Evolutionary conservation across 192 early-diverging fungal species (phyloP).

Genomic region (Coemansia sp.): DNA sequence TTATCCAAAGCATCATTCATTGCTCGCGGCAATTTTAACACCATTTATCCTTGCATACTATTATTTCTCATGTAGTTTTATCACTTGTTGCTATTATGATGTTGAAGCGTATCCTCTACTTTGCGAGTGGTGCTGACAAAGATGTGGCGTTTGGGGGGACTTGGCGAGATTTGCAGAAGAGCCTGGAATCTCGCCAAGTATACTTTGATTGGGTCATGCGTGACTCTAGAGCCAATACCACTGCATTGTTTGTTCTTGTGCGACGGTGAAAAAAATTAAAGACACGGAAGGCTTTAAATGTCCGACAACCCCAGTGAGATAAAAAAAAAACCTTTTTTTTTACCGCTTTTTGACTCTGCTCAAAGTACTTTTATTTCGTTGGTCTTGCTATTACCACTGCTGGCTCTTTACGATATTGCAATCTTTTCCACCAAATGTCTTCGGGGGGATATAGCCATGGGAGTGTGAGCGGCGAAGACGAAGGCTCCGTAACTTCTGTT

Average conservation of each 20-base stretch:
- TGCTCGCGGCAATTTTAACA: slow-evolving; percentile 16
- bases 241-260: neutral
- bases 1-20: slow-evolving; percentile 51
- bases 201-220: neutral
- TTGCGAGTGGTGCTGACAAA: neutral
- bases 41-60: neutral
- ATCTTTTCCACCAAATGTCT: neutral
- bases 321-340: neutral
- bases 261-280: neutral
- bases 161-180: neutral
- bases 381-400: neutral
- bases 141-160: neutral
- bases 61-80: too few species aligned
- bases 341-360: neutral
- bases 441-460: neutral
- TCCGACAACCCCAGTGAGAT: neutral
- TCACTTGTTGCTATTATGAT: too few species aligned
- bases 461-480: neutral
- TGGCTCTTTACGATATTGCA: neutral
- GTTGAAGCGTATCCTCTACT: too few species aligned
- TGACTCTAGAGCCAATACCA: neutral
- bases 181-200: neutral
- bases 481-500: neutral
- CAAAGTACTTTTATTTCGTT: neutral
- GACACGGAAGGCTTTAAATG: neutral